These are phyloP conservation scores for Suillus cothurnatus DNA, from an alignment of 768 basidiomycete genomes.

Conservation along the genomic window DNA sequence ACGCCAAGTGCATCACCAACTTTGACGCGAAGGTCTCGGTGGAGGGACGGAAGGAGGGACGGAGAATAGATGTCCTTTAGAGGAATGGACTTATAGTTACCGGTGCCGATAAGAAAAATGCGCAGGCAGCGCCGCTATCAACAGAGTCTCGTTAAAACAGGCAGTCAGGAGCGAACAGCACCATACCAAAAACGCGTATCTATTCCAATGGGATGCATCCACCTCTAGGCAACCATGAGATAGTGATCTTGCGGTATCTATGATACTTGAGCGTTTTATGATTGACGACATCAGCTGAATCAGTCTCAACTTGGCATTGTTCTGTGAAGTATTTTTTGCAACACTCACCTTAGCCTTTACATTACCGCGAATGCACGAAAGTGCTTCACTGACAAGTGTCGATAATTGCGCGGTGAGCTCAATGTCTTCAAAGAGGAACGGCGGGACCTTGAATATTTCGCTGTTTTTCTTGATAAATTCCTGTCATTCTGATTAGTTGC, in stretches of 20 bases:
- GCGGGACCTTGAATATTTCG: constrained; percentile 5
- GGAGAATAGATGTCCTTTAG: constrained; percentile 3
- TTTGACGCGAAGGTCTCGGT: neutral
- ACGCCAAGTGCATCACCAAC: constrained; percentile 5
- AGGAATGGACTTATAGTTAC: neutral
- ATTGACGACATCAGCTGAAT: neutral
- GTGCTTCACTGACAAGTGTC: constrained; percentile 1
- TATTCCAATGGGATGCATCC: constrained; percentile 5
- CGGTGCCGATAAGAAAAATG: no score
- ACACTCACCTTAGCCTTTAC: constrained; percentile 2
- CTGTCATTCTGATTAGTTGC: neutral
- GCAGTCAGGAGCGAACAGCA: neutral
- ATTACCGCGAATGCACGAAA: neutral
- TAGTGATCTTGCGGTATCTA: neutral
- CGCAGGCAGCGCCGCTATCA: constrained; percentile 5
- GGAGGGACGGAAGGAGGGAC: neutral
- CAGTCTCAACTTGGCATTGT: neutral
- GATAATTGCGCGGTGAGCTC: constrained; percentile 1
- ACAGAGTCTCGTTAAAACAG: neutral
- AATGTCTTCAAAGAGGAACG: constrained; percentile 3
- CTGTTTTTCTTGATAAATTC: constrained; percentile 5
- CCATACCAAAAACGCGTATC: constrained; percentile 9
- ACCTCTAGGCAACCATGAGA: constrained; percentile 5
- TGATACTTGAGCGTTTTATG: constrained; percentile 4
- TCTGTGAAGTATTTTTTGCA: neutral